These are phyloP conservation scores for Clonostachys rhizophaga DNA, from an alignment of 2,329 filamentous ascomycete species.

Conservation along the genomic window DNA sequence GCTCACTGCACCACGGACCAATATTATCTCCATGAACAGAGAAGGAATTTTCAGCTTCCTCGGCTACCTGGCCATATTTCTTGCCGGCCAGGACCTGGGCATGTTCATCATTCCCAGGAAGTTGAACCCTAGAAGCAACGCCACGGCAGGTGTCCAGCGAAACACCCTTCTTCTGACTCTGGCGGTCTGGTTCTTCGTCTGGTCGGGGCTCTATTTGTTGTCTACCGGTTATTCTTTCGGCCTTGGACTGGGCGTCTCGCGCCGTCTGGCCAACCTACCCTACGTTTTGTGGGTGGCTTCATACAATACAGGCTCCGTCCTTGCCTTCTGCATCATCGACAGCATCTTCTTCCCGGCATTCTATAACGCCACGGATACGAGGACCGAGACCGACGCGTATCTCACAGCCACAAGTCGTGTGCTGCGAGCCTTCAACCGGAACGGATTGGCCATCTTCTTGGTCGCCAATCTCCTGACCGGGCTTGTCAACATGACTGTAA, in stretches of 20 bases:
- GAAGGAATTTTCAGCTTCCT: slow-evolving; percentile 95
- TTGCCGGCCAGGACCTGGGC: slow-evolving; percentile 81
- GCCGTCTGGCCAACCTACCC: slow-evolving; percentile 85
- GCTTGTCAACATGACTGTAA: slow-evolving; percentile 79
- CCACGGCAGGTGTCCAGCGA: slow-evolving; percentile 40
- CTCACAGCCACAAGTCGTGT: slow-evolving; percentile 72
- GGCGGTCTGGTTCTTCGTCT: slow-evolving; percentile 58
- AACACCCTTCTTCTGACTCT: slow-evolving; percentile 60
- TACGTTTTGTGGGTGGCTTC: slow-evolving; percentile 92
- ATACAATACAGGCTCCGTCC: slow-evolving; percentile 82
- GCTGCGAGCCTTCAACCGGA: slow-evolving; percentile 81
- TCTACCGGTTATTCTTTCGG: slow-evolving; percentile 67
- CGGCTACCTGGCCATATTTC: slow-evolving; percentile 92
- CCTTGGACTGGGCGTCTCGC: slow-evolving; percentile 72
- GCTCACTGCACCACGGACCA: slow-evolving; percentile 71
- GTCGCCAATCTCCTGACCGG: slow-evolving; percentile 88
- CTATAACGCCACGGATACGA: slow-evolving; percentile 50
- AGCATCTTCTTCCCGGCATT: slow-evolving; percentile 70
- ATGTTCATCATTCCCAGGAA: slow-evolving; percentile 69
- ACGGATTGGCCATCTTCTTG: slow-evolving; percentile 81
- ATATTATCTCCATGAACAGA: slow-evolving; percentile 82
- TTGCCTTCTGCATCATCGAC: slow-evolving; percentile 75
- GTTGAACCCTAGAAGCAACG: slow-evolving; percentile 34
- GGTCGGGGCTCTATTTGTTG: slow-evolving; percentile 66
- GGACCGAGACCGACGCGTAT: slow-evolving; percentile 59